These are phyloP conservation scores for Crinitomyces ghanaensis DNA, from an alignment of 805 yeast genomes.

Conservation along the genomic window DNA sequence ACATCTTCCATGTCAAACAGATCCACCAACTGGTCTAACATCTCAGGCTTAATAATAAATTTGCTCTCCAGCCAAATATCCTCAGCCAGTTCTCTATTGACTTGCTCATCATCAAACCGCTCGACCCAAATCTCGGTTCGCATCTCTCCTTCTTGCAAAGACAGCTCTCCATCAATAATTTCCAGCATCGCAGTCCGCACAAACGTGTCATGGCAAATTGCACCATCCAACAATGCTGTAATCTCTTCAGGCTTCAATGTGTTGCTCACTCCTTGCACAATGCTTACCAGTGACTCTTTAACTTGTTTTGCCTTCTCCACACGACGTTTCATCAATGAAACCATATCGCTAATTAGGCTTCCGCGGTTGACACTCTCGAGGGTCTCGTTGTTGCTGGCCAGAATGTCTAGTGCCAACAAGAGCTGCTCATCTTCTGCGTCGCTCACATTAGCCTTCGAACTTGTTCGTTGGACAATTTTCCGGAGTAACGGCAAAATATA, in stretches of 20 bases:
- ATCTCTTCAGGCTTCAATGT: constrained; percentile 49
- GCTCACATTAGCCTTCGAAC: constrained; percentile 31
- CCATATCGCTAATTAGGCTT: constrained; percentile 47
- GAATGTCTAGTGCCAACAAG: constrained; percentile 61
- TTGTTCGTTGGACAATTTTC: constrained; percentile 48
- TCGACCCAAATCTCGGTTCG: constrained; percentile 70
- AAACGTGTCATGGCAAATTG: constrained; percentile 52
- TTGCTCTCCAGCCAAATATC: constrained; percentile 80
- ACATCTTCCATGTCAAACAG: constrained; percentile 42
- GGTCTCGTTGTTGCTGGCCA: constrained; percentile 35
- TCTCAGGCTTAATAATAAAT: constrained; percentile 32
- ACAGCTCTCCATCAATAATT: constrained; percentile 69
- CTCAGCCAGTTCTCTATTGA: constrained; percentile 51
- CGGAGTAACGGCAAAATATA: constrained; percentile 68
- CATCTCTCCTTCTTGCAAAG: constrained; percentile 33
- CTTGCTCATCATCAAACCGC: constrained; percentile 58
- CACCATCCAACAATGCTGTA: constrained; percentile 40
- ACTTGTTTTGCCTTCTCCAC: constrained; percentile 73
- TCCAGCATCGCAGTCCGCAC: constrained; percentile 76
- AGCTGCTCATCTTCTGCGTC: constrained; percentile 90
- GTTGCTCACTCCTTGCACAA: constrained; percentile 67
- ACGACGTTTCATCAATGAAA: constrained; percentile 49
- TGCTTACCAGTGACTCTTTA: constrained; percentile 68
- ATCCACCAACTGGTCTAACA: constrained; percentile 37
- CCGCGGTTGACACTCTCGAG: constrained; percentile 60